Evolutionary conservation across 352 stramenopile genomes (phyloP).

Genomic region (Phytophthora sp.): DNA sequence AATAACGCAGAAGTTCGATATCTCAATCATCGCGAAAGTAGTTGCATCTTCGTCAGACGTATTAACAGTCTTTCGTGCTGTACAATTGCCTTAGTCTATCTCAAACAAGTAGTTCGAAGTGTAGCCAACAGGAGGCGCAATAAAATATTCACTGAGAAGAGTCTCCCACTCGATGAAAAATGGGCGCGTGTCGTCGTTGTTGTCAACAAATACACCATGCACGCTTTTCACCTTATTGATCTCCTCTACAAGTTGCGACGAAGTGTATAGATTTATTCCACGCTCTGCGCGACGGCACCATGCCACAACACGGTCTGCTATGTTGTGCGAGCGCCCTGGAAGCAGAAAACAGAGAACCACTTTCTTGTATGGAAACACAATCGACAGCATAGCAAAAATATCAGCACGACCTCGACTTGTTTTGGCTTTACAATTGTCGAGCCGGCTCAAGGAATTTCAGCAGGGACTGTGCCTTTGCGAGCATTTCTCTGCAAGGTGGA

Average conservation of each 20-base stretch:
- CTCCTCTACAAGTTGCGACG: neutral
- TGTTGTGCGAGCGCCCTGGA: conserved; percentile 14
- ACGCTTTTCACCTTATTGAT: conserved; percentile 10
- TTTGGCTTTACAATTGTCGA: conserved; percentile 21
- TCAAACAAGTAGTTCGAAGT: conserved; percentile 19
- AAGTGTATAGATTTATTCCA: conserved; percentile 9
- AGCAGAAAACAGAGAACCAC: conserved; percentile 3
- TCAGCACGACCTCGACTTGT: conserved; percentile 23
- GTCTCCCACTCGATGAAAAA: conserved; percentile 11
- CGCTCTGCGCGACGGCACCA: conserved; percentile 6
- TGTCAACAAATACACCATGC: conserved; percentile 13
- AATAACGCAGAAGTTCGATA: neutral
- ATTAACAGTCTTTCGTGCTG: conserved; percentile 5
- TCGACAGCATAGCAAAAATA: conserved; percentile 17
- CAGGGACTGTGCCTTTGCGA: neutral
- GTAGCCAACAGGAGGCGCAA: conserved; percentile 5
- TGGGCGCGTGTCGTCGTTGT: neutral
- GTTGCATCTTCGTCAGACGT: conserved; percentile 5
- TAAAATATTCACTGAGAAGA: conserved; percentile 14
- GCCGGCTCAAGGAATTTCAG: conserved; percentile 8
- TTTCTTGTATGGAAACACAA: conserved; percentile 15
- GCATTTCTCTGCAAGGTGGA: neutral
- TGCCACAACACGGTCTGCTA: conserved; percentile 16
- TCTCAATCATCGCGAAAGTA: conserved; percentile 9
- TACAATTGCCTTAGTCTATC: conserved; percentile 16